Evolutionary conservation across 164 flowering plant species (phyloP).

Genomic region (Stephania yunnanensis): DNA sequence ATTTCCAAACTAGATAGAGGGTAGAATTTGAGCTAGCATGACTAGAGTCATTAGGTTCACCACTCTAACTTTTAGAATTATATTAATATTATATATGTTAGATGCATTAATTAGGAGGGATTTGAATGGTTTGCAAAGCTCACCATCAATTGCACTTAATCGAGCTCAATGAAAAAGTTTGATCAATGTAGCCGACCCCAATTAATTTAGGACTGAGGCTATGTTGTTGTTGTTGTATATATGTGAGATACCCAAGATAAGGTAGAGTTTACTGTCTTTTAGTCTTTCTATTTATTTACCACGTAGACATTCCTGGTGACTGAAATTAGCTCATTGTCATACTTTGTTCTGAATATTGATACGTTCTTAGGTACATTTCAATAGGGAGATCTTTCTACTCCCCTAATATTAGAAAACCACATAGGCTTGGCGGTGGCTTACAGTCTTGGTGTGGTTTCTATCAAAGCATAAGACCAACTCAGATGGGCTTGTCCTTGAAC

Average conservation of each 20-base stretch:
- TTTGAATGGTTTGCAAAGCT: no score
- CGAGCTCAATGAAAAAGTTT: no score
- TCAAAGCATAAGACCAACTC: conserved; percentile 68
- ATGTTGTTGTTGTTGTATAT: no score
- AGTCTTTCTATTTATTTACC: neutral
- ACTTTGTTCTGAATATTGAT: neutral
- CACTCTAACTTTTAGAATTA: neutral
- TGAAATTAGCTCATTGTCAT: neutral
- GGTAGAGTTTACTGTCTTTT: neutral
- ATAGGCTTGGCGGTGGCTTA: conserved; percentile 50
- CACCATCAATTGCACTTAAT: no score
- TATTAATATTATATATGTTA: neutral
- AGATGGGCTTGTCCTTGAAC: conserved; percentile 76
- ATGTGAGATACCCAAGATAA: no score
- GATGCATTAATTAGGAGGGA: no score
- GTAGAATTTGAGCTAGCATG: no score
- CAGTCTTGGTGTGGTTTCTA: conserved; percentile 79
- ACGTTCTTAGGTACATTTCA: conserved; percentile 30
- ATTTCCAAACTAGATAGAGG: no score
- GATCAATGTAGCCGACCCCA: no score
- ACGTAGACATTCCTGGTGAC: neutral
- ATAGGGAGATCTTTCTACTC: conserved; percentile 55
- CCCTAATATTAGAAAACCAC: conserved; percentile 36
- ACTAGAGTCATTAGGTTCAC: neutral
- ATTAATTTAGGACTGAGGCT: no score